phyloP scores from a whole-genome alignment of 2,329 filamentous ascomycete species.

The Fusarium setosum region DNA sequence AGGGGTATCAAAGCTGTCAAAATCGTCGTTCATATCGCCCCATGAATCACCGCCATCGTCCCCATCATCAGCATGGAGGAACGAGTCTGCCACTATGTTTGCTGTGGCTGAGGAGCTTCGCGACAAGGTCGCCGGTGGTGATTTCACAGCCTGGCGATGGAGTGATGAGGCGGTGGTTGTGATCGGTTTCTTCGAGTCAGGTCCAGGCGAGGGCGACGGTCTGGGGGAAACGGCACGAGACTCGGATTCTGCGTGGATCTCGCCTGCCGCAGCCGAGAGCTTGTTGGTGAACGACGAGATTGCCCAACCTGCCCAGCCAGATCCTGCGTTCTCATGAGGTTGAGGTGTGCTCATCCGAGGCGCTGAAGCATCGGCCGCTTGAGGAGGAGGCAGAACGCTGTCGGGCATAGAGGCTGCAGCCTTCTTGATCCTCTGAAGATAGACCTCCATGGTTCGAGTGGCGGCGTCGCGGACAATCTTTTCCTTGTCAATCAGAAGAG shows the following conservation, averaged over 20 bases:
- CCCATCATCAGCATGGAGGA: constrained; percentile 66
- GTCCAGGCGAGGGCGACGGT: constrained; percentile 53
- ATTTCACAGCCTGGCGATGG: constrained; percentile 69
- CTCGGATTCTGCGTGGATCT: constrained; percentile 75
- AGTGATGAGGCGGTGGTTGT: constrained; percentile 68
- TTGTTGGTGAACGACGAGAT: constrained; percentile 99
- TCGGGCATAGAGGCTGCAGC: constrained; percentile 83
- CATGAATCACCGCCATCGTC: constrained; percentile 79
- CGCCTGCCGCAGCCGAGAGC: constrained; percentile 82
- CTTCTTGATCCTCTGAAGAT: constrained; percentile 85
- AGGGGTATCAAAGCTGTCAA: constrained; percentile 54
- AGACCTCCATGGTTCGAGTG: constrained; percentile 87
- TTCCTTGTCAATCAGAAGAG: constrained; percentile 91
- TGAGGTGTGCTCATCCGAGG: constrained; percentile 86
- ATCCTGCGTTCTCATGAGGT: constrained; percentile 59
- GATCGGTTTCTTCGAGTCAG: constrained; percentile 49
- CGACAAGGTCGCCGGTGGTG: constrained; percentile 59
- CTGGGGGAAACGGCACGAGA: constrained; percentile 56
- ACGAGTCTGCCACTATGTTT: constrained; percentile 58
- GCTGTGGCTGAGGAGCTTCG: constrained; percentile 60
- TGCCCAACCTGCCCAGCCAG: constrained; percentile 92
- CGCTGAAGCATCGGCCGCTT: constrained; percentile 61
- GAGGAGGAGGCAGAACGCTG: constrained; percentile 76
- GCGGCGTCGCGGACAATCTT: constrained; percentile 94
- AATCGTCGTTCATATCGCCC: constrained; percentile 74